Evolutionary conservation across 805 yeast genomes (phyloP).

Genomic region (Cyberlindnera maclurae): DNA sequence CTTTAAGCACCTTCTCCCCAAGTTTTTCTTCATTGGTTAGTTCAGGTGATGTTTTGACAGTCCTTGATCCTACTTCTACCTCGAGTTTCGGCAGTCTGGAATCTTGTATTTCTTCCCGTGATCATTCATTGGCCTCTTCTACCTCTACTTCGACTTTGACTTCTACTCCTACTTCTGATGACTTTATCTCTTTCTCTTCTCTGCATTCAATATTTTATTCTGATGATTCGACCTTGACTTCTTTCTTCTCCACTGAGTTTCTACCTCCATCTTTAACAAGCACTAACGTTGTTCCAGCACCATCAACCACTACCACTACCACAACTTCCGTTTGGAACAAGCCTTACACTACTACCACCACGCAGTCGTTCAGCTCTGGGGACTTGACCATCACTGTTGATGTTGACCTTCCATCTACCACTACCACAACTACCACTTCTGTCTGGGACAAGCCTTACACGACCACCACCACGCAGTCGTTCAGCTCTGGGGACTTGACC

Average conservation of each 20-base stretch:
- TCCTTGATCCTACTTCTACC: too few relatives aligned
- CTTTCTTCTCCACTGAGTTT: neutral
- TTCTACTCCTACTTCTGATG: neutral
- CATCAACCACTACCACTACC: conserved; percentile 3
- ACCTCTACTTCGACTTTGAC: neutral
- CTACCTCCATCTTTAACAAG: neutral
- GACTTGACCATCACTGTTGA: conserved; percentile 9
- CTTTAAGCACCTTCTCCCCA: too few relatives aligned
- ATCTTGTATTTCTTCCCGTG: too few relatives aligned
- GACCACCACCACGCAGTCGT: conserved; percentile 7
- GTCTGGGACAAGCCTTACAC: conserved; percentile 5
- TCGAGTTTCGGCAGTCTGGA: too few relatives aligned
- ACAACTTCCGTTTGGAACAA: conserved; percentile 3
- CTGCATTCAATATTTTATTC: too few relatives aligned
- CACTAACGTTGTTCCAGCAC: conserved; percentile 1
- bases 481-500: conserved; percentile 6
- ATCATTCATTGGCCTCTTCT: neutral
- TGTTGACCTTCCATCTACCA: conserved; percentile 10
- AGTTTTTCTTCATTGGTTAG: too few relatives aligned
- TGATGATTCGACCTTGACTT: neutral
- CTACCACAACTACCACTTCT: conserved; percentile 3
- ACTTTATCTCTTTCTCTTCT: neutral
- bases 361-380: conserved; percentile 5
- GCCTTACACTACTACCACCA: conserved; percentile 7
- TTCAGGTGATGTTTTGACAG: too few relatives aligned